Evolutionary conservation across 805 yeast genomes (phyloP).

Genomic region (Torulaspora maleeae): DNA sequence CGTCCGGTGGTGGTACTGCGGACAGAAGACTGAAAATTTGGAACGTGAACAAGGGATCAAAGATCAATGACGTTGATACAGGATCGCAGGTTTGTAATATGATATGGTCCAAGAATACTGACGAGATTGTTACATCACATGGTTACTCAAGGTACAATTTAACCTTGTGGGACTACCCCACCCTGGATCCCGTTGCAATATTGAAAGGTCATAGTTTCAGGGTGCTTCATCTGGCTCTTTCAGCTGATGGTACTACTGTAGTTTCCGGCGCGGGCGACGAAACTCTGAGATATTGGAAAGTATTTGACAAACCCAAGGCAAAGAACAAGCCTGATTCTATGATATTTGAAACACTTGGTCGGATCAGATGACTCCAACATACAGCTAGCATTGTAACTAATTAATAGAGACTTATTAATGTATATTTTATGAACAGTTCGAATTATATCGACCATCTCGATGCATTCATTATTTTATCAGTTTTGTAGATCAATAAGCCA

Average conservation of each 20-base stretch:
- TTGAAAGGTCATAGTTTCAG: conserved; percentile 92
- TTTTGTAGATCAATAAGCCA: conserved; percentile 24
- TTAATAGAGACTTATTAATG: neutral
- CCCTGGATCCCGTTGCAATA: conserved; percentile 86
- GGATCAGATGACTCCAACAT: conserved; percentile 46
- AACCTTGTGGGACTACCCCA: conserved; percentile 89
- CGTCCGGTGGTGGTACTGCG: conserved; percentile 96
- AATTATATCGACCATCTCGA: neutral
- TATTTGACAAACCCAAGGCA: conserved; percentile 70
- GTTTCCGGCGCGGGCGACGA: conserved; percentile 99
- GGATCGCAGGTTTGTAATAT: conserved; percentile 96
- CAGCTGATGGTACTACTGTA: conserved; percentile 94
- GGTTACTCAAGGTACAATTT: conserved; percentile 90
- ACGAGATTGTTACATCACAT: conserved; percentile 90
- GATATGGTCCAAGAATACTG: conserved; percentile 87
- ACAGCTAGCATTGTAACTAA: neutral
- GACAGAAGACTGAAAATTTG: conserved; percentile 86
- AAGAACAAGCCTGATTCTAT: conserved; percentile 59
- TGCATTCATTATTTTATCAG: neutral
- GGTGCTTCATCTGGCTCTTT: conserved; percentile 80
- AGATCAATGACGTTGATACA: conserved; percentile 78
- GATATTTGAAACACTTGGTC: conserved; percentile 68
- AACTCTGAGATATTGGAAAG: conserved; percentile 91
- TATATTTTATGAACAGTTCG: neutral
- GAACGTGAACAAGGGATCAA: conserved; percentile 79